A percentile compares a stretch with the other conserved stretches of the same genome.
phyloP scores from a whole-genome alignment of 208 protist species.

The Crithidia bombi region DNA sequence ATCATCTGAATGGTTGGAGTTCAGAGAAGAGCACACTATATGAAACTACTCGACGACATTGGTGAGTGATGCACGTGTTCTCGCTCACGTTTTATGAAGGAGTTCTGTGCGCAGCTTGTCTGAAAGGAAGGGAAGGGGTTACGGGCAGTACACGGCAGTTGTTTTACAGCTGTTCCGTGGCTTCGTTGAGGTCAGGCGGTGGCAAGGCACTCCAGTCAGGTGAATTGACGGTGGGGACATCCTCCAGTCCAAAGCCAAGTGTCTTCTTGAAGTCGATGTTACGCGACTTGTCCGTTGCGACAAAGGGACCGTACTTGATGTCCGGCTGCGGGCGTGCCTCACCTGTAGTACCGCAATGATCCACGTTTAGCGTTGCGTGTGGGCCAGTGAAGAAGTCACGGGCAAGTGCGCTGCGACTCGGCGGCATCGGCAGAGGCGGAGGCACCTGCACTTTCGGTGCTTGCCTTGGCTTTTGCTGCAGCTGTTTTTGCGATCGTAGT shows the following conservation, averaged over 20 bases:
- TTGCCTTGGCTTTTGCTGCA: not conserved
- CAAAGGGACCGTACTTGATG: slow-evolving; percentile 9
- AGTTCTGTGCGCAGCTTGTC: not conserved
- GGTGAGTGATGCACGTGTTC: no score
- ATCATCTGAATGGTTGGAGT: no score
- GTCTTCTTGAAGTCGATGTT: slow-evolving; percentile 11
- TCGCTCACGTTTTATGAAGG: no score
- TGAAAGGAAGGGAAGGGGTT: not conserved
- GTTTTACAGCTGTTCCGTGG: slow-evolving; percentile 3
- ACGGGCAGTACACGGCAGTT: not conserved
- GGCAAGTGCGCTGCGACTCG: not conserved
- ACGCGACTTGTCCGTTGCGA: slow-evolving; percentile 10
- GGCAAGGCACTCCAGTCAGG: slow-evolving; percentile 1
- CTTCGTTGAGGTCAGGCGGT: not conserved
- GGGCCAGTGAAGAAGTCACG: not conserved
- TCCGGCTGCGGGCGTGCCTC: slow-evolving; percentile 7
- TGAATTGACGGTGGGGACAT: not conserved
- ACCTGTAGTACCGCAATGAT: not conserved
- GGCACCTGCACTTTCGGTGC: not conserved
- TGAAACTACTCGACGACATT: no score
- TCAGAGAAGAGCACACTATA: no score
- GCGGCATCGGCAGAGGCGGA: slow-evolving; percentile 1
- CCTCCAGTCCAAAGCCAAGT: slow-evolving; percentile 5
- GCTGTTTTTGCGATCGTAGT: no score
- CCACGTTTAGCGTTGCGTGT: not conserved